Evolutionary conservation across 2,329 filamentous ascomycete genomes (phyloP), one percentile per base, ranked within the genome.

Genomic region (Sclerotinia subarctica): DNA sequence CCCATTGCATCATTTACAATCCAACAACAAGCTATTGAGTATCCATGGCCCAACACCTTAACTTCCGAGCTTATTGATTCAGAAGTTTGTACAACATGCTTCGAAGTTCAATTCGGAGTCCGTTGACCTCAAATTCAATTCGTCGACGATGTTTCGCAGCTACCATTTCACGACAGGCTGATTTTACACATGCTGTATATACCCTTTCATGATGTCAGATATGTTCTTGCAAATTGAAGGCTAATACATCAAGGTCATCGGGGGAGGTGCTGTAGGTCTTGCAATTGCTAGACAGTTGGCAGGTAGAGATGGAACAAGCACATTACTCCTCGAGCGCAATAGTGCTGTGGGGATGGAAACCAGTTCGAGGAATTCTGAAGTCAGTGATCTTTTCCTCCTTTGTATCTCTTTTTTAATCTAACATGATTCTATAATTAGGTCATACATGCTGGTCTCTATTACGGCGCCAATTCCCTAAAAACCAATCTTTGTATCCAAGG

Each of bases 401-500:
- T 38, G 11, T 38, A 21, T n/a, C 24, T 38, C 26, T 15, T 32
- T 35, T 26, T 51, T 26, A 3, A 42, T 10, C 10, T 21, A 38
- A 32, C 29, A 51, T 19, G 24, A 21, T 19, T 19, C 32, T 24
- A 11, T 17, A 53, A 24, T 58, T 38, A 98, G 85, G 94, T 98
- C 67, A 96, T 99, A 74, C 95, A 99, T 78, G 95, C 92, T 1
- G 95, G 95, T 19, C 85, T 98, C 62, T 98, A 71, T 60, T 76
- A 77, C 79, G 92, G 91, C 21, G 77, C 83, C 7, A 79, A 81
- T 52, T 90, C 88, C 1, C 86, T 97, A 65, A 99, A 99, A 80
- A 93, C 94, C 1, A 81, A 81, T 21, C 86, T 99, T 17, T 99
- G 95, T 80, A 83, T 97, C 71, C 81, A 83, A 44, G 95, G 95